Evolutionary conservation across 192 early-diverging fungal genomes (phyloP), one percentile per base, ranked within the genome.

Genomic region (Fimicolochytrium jonesii): DNA sequence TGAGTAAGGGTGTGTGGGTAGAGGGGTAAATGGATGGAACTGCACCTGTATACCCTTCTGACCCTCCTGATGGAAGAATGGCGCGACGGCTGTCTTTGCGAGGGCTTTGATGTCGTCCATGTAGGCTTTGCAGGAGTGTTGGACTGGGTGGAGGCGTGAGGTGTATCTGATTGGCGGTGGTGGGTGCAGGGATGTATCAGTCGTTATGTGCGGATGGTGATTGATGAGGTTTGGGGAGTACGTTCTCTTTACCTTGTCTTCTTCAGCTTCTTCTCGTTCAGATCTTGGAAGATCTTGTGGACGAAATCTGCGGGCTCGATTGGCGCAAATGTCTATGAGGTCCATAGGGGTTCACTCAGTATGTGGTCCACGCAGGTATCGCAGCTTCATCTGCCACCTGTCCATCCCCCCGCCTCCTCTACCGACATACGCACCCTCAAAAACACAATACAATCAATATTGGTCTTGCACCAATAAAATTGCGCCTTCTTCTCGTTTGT

Each of bases 391-490:
- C n/a, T n/a, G n/a, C n/a, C n/a, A n/a, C n/a, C n/a, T n/a, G n/a
- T n/a, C n/a, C n/a, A n/a, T n/a, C n/a, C n/a, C n/a, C 10, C 18
- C 10, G 47, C 25, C 10, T 10, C 47, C 13, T 10, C 47, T 10
- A 17, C 6, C 6, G 9, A 22, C 10, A 55, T 20, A 44, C 50
- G 31, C 34, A 75, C 74, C 58, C 58, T 36, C 25, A 76, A 46
- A 43, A 76, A 76, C 2, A 76, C 41, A 30, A 68, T 66, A 49
- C 74, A 75, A 41, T 75, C 73, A 29, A 75, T 75, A 59, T 69
- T 61, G 18, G 70, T 66, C 32, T 67, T 63, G 10, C 65, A 28
- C 73, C 73, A 75, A 0, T 18, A 18, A 43, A 75, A 75, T 20
- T 69, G 61, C 35, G 66, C 42, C 34, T 63, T 54, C 18, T 25